A percentile compares a stretch with the other conserved stretches of the same genome.
phyloP scores from a whole-genome alignment of 345 rosid genomes.

The Eutrema japonicum region DNA sequence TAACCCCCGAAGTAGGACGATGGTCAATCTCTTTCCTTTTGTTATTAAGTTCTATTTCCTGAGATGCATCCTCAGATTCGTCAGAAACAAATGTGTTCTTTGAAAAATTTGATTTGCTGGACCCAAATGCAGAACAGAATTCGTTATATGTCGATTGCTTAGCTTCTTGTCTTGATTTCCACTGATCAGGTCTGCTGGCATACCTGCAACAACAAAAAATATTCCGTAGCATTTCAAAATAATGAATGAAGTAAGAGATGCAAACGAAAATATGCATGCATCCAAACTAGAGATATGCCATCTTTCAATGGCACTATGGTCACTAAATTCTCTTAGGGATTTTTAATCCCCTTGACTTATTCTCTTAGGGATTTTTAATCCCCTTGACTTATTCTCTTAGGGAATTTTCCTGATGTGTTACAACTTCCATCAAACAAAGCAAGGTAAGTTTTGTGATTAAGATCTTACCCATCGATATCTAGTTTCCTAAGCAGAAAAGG shows the following conservation, averaged over 20 bases:
- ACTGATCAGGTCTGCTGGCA: slow-evolving; percentile 67
- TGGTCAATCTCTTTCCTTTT: slow-evolving; percentile 59
- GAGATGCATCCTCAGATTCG: slow-evolving; percentile 51
- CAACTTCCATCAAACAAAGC: slow-evolving; percentile 9
- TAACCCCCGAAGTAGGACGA: slow-evolving; percentile 47
- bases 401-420: slow-evolving; percentile 11
- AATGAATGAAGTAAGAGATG: neutral
- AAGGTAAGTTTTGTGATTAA: slow-evolving; percentile 25
- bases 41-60: slow-evolving; percentile 48
- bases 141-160: slow-evolving; percentile 79
- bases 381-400: neutral
- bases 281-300: neutral
- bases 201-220: slow-evolving; percentile 51
- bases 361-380: neutral
- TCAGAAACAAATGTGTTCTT: slow-evolving; percentile 53
- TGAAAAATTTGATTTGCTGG: slow-evolving; percentile 52
- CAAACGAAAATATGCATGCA: slow-evolving; percentile 1
- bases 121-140: slow-evolving; percentile 69
- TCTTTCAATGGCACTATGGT: neutral
- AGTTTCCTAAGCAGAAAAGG: slow-evolving; percentile 77
- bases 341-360: neutral
- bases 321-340: neutral
- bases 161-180: slow-evolving; percentile 80
- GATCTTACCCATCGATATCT: slow-evolving; percentile 76
- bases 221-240: slow-evolving; percentile 11